A percentile compares a stretch with the other conserved stretches of the same genome.
phyloP scores from a whole-genome alignment of 2,329 filamentous ascomycete species.

The Lachnellula subtilissima region DNA sequence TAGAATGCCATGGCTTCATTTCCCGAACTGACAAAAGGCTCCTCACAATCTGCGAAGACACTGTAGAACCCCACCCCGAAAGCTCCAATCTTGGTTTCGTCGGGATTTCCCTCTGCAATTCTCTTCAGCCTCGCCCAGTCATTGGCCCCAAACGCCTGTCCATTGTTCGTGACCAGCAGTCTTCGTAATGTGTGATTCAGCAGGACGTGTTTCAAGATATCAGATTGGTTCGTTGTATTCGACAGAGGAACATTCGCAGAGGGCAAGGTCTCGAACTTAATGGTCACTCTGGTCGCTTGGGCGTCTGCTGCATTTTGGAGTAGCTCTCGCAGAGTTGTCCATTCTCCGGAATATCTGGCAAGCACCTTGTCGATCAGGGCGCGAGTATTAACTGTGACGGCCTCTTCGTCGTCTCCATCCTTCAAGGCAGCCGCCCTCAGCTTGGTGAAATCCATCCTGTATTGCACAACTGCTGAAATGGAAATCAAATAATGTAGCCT shows the following conservation, averaged over 20 bases:
- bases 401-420: conserved; percentile 86
- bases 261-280: conserved; percentile 87
- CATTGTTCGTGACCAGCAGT: conserved; percentile 90
- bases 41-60: conserved; percentile 96
- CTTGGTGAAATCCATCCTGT: conserved; percentile 63
- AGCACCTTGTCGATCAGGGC: conserved; percentile 97
- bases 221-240: conserved; percentile 58
- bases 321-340: conserved; percentile 83
- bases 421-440: conserved; percentile 83
- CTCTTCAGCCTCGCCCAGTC: conserved; percentile 93
- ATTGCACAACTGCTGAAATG: neutral
- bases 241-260: conserved; percentile 70
- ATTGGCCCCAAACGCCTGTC: conserved; percentile 77
- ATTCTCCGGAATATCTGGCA: conserved; percentile 93
- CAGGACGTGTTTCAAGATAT: conserved; percentile 75
- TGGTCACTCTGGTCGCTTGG: conserved; percentile 79
- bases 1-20: conserved; percentile 96
- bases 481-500: neutral
- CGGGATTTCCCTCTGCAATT: conserved; percentile 97
- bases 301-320: conserved; percentile 99
- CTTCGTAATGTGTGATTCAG: conserved; percentile 81
- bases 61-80: conserved; percentile 99
- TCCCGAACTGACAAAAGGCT: conserved; percentile 93
- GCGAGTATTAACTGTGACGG: conserved; percentile 94
- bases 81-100: conserved; percentile 97